Evolutionary conservation across 345 rosid genomes (phyloP), one percentile per base, ranked within the genome.

Genomic region (Lumnitzera racemosa): DNA sequence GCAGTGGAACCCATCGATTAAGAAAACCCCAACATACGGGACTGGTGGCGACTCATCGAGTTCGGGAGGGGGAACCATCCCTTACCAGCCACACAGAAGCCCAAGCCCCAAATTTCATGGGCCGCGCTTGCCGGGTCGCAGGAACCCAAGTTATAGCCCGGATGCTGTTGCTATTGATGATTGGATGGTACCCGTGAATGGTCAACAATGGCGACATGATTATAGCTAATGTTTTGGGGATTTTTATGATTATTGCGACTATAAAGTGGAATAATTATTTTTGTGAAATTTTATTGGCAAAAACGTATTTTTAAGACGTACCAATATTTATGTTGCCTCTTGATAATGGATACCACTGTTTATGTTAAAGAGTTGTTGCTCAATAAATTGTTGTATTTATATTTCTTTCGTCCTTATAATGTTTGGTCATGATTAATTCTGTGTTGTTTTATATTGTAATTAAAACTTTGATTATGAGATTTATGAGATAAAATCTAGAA

Each of bases 1-100:
- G 2, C 86, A 84, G 23, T 87, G 96, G 94, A 92, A 85, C 80
- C 64, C 92, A 36, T 92, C 91, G 1, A 81, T 91, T 3, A 89
- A 75, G 58, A 82, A 73, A 68, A 75, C 66, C 7, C 62, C 81
- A 9, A 55, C 65, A 24, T 46, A 46, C 51, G 87, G 81, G 12
- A 70, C 74, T 2, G 84, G 72, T 31, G 78, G 85, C 60, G 96
- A 92, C 66, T 89, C 96, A 0, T 83, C 91, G 0, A 89, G 91
- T 64, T 83, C 94, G 0, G 83, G 89, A 14, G 87, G 85, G 47
- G 87, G 73, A 52, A 61, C 67, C 43, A 36, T 9, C 43, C 7
- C 76, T 0, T 83, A 73, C 63, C 80, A 72, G 15, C 79, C 74
- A 15, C 79, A 76, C 0, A 81, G 74, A 48, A 94, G 99, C 68